Evolutionary conservation across 1,284 basidiomycete genomes (phyloP), one percentile per base, ranked within the genome.

Genomic region (Ganoderma boninense): DNA sequence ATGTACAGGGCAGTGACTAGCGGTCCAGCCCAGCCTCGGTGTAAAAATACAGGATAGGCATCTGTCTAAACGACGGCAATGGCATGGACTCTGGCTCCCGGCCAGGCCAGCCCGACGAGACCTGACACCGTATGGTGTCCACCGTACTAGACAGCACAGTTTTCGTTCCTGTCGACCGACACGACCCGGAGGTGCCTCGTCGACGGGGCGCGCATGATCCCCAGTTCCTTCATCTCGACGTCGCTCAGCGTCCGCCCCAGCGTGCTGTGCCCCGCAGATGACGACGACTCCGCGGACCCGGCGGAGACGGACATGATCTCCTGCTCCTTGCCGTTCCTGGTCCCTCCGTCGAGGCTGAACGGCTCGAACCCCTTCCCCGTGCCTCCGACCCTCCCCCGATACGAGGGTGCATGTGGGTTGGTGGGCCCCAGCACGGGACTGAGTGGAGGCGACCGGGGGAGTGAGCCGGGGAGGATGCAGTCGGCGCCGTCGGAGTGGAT

Each of bases 171-270:
- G 11, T 6, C 40, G 2, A 43, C 23, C 60, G 38, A 26, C 40
- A 62, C n/a, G 18, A 42, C 40, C 66, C 62, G 42, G 56, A 70
- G 7, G 46, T 71, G 69, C 59, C 68, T 63, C 40, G 69, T 69
- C 65, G 64, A 66, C 67, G 78, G 74, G 16, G 77, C 77, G 43
- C 80, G 78, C 79, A 86, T 79, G 38, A 77, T 74, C 46, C 85
- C 74, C 65, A 86, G 75, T 73, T 84, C 80, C 52, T 76, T 77
- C 82, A 85, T 82, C 79, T 86, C 84, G 2, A 83, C 71, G 29
- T 82, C 80, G 35, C 79, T 81, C 62, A 86, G 73, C 23, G 20
- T 49, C 6, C 20, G 20, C n/a, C 46, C 46, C 46, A 11, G 71
- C 26, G 42, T 61, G 62, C 74, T 69, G 20, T 59, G 60, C 40